Conservation (phyloP, 768 basidiomycete genomes). For the Scleroderma citrinum region DNA sequence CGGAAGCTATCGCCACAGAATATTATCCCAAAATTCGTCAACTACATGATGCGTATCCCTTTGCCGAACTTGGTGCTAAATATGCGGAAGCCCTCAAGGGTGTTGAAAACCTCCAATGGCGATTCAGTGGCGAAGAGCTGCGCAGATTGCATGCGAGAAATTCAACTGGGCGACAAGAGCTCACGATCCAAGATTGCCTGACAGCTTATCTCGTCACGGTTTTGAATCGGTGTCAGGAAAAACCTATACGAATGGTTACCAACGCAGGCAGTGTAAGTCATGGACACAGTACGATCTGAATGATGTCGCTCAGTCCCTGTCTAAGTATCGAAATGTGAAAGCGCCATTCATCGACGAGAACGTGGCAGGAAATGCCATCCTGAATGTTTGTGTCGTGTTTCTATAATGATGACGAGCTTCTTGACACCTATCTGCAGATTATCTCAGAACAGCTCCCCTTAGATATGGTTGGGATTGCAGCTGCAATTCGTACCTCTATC, state of each 20-base stretch:
- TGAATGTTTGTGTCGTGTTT: constrained; percentile 11
- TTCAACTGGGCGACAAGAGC: neutral
- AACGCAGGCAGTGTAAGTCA: constrained; percentile 25
- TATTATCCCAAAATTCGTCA: constrained; percentile 21
- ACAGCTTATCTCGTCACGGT: constrained; percentile 21
- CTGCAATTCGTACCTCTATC: constrained; percentile 12
- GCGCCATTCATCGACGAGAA: constrained; percentile 14
- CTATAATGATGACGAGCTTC: neutral
- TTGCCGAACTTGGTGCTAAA: constrained; percentile 13
- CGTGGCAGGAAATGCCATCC: constrained; percentile 16
- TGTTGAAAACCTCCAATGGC: constrained; percentile 14
- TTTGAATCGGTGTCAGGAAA: constrained; percentile 12
- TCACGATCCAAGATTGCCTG: constrained; percentile 28
- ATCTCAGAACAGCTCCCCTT: constrained; percentile 11
- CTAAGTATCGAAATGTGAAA: constrained; percentile 14
- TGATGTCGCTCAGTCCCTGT: neutral
- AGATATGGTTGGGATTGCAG: constrained; percentile 15
- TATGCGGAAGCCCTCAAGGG: constrained; percentile 9
- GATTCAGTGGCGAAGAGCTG: neutral
- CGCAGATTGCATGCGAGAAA: neutral
- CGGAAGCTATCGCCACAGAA: constrained; percentile 6
- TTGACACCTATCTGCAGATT: constrained; percentile 2
- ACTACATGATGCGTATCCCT: constrained; percentile 12
- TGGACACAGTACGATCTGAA: neutral
- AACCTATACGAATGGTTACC: constrained; percentile 15